phyloP scores from a whole-genome alignment of 495 filamentous ascomycete species.

The Podospora pseudopauciseta region DNA sequence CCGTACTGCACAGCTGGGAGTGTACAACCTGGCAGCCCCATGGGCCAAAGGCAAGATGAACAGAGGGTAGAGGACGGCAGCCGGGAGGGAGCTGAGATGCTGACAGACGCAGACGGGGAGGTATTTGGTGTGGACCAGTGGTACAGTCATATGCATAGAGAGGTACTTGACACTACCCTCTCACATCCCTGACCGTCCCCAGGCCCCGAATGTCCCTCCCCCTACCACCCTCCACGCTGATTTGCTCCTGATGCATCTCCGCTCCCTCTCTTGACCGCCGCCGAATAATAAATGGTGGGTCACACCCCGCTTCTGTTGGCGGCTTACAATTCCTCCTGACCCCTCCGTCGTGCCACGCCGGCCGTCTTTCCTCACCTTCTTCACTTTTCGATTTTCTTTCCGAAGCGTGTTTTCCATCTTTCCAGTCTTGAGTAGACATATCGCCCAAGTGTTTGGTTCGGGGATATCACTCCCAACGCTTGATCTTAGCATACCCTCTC shows the following conservation, averaged over 20 bases:
- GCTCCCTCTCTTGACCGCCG: constrained; percentile 17
- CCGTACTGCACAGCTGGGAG: constrained; percentile 10
- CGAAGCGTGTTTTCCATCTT: background rate
- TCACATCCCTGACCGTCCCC: background rate
- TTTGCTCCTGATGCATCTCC: constrained; percentile 22
- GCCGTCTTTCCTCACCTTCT: constrained; percentile 11
- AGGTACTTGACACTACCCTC: background rate
- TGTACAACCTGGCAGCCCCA: background rate
- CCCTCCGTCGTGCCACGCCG: constrained; percentile 26
- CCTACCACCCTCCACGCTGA: background rate
- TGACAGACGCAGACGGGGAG: background rate
- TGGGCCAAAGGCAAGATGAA: background rate
- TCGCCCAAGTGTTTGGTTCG: background rate
- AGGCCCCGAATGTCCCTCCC: background rate
- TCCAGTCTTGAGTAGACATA: background rate
- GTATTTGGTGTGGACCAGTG: background rate
- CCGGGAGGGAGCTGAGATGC: background rate
- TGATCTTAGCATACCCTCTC: background rate
- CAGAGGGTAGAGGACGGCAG: background rate
- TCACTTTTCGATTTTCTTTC: constrained; percentile 11
- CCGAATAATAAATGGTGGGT: constrained; percentile 38
- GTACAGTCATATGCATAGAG: background rate
- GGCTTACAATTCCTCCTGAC: constrained; percentile 34
- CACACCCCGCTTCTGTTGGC: constrained; percentile 32
- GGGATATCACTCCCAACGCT: background rate